Evolutionary conservation across 2,329 filamentous ascomycete genomes (phyloP).

Genomic region (Xylariaceae sp.): DNA sequence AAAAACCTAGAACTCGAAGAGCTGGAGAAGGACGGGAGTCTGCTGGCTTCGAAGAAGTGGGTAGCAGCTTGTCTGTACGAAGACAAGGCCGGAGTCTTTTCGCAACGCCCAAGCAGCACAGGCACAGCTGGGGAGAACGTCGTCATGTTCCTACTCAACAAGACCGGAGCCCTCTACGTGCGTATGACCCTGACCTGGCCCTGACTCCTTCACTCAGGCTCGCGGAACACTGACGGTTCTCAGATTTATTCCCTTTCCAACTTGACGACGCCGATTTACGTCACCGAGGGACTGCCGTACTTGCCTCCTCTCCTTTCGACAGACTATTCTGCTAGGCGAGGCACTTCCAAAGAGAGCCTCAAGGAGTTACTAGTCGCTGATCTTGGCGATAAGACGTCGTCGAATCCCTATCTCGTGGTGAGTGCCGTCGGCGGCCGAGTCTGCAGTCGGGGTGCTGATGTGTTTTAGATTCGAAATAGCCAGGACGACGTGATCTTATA

Average conservation of each 20-base stretch:
- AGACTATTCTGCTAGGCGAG: conserved; percentile 65
- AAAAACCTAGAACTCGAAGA: conserved; percentile 81
- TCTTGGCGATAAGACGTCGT: conserved; percentile 67
- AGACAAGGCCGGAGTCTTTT: conserved; percentile 56
- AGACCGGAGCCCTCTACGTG: conserved; percentile 69
- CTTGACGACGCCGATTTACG: conserved; percentile 64
- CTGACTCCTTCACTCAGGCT: no score
- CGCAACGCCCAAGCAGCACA: conserved; percentile 34
- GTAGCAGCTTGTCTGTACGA: conserved; percentile 76
- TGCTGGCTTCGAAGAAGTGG: conserved; percentile 63
- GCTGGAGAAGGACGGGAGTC: conserved; percentile 57
- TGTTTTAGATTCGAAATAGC: conserved; percentile 62
- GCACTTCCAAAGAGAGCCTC: conserved; percentile 65
- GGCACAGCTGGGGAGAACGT: conserved; percentile 45
- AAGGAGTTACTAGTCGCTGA: conserved; percentile 79
- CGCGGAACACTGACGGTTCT: conserved; percentile 7
- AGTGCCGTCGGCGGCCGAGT: conserved; percentile 28
- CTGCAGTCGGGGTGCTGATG: conserved; percentile 7
- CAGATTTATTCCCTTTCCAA: conserved; percentile 70
- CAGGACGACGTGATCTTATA: conserved; percentile 84
- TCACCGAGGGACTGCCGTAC: conserved; percentile 70
- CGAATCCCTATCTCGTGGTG: conserved; percentile 76
- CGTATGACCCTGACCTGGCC: no score
- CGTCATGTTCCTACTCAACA: conserved; percentile 71
- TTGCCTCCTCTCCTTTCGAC: conserved; percentile 70